phyloP scores from a whole-genome alignment of 768 basidiomycete species.

The Hygrocybe punicea region DNA sequence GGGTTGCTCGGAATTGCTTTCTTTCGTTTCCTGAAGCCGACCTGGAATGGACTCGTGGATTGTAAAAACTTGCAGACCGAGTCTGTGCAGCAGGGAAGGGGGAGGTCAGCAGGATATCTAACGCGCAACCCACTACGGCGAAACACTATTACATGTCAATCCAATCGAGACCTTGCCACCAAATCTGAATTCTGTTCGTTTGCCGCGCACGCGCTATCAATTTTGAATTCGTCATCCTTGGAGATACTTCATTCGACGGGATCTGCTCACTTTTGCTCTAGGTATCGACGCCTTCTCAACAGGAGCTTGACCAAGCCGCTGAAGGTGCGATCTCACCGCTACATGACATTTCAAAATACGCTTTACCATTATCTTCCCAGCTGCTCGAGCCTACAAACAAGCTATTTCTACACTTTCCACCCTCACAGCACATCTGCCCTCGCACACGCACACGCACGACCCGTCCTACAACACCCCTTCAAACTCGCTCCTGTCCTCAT shows the following conservation, averaged over 20 bases:
- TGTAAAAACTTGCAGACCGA: no score
- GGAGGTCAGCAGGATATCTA: no score
- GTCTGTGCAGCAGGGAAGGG: no score
- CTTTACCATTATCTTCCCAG: conserved; percentile 43
- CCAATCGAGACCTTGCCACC: no score
- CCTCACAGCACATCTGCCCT: conserved; percentile 57
- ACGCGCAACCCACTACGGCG: no score
- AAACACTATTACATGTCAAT: no score
- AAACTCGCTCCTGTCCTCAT: conserved; percentile 57
- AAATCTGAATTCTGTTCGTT: no score
- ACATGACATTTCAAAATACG: not conserved
- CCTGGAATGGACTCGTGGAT: not conserved
- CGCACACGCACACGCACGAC: conserved; percentile 55
- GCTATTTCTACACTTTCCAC: conserved; percentile 65
- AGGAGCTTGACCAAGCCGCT: conserved; percentile 42
- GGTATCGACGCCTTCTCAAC: conserved; percentile 20
- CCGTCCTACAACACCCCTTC: conserved; percentile 36
- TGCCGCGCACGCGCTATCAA: not conserved
- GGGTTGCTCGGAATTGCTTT: no score
- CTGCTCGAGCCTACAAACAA: conserved; percentile 71
- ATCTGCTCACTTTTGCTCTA: not conserved
- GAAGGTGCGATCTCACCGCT: conserved; percentile 43
- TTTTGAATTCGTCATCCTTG: not conserved
- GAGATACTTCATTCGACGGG: not conserved
- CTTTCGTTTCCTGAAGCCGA: not conserved